Evolutionary conservation across 2,329 filamentous ascomycete species (phyloP), one percentile per base, ranked within the genome.

Genomic region (Diaporthe vexans): DNA sequence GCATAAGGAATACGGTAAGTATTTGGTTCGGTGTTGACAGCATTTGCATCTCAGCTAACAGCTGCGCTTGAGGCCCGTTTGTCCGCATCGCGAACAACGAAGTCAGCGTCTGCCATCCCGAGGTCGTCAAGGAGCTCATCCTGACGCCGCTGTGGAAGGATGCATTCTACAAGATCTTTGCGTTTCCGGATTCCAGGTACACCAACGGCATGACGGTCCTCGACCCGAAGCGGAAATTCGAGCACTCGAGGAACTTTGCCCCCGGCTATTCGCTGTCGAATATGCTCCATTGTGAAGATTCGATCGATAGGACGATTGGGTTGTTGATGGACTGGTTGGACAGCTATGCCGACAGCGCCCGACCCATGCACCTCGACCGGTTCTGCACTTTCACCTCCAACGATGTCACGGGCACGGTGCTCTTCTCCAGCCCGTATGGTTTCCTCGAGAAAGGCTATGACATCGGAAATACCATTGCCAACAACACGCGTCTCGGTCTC

Each of bases 21-120:
- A 8, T 46, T 17, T 33, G 4, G 8, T n/a, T 7, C 19, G 4
- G 17, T 9, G 15, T n/a, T 4, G 2, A n/a, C 40, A 48, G 11
- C 19, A n/a, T 10, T 10, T 21, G 26, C 26, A 15, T 7, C 17
- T 46, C 21, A n/a, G 17, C 59, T 63, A 26, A 63, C 9, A n/a
- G 3, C 24, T 13, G 19, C 10, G 4, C 21, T 19, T 5, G 29
- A 63, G 59, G 59, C 3, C 77, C 81, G 40, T 86, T 87, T 76
- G 82, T 87, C 46, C 84, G 86, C 19, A 85, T 86, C 51, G 79
- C 81, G 7, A 79, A 82, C 51, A 83, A 86, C 68, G 85, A 87
- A 80, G 81, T 87, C 74, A 85, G 83, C 73, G 81, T 87, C 43
- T 81, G 81, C 69, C 82, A 87, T 76, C 83, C 84, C 1, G 82